phyloP scores from a whole-genome alignment of 805 yeast genomes.

The Wickerhamiella azymoides region DNA sequence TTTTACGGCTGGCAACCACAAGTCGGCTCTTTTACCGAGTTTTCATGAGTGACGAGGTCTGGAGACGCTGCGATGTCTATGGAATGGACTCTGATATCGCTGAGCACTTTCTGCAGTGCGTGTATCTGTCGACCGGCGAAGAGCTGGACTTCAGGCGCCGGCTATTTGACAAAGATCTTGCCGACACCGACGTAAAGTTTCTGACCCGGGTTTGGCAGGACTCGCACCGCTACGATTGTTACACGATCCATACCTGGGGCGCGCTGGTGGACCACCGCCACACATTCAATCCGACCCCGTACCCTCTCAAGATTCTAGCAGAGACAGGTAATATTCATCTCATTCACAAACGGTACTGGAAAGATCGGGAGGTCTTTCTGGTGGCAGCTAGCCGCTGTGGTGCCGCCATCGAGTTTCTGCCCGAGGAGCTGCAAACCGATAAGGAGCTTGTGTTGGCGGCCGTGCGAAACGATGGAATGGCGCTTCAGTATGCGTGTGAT shows the following conservation, averaged over 20 bases:
- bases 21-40: neutral
- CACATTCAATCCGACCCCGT: no score
- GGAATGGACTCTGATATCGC: neutral
- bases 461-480: neutral
- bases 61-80: neutral
- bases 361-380: no score
- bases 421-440: neutral
- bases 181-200: neutral
- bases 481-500: neutral
- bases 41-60: neutral
- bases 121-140: neutral
- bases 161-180: neutral
- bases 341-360: no score
- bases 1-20: neutral
- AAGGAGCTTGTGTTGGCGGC: constrained; percentile 1
- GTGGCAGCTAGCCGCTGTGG: no score
- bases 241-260: neutral
- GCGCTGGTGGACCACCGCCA: no score
- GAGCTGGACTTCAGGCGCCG: neutral
- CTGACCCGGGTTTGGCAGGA: neutral
- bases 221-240: neutral
- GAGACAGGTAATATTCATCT: no score
- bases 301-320: no score
- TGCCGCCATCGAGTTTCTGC: no score
- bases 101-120: neutral